Conservation (phyloP, 169 alveolate species). For the Plasmodium blacklocki region DNA sequence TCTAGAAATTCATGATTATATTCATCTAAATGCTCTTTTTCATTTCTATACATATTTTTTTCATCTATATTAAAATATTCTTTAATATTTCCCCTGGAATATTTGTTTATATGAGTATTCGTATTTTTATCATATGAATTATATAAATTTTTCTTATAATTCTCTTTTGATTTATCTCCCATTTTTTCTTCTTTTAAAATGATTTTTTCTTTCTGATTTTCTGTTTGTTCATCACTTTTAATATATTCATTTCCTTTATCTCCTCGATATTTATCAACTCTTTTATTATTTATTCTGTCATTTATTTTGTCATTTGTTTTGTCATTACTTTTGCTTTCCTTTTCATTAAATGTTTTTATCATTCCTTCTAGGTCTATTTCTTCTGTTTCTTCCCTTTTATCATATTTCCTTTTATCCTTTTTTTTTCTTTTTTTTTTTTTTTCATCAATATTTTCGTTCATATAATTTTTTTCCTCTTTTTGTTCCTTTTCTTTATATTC, state of each 20-base stretch:
- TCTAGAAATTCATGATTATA: slow-evolving; percentile 28
- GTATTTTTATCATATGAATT: not conserved
- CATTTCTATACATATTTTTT: not conserved
- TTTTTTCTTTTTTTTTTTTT: not conserved
- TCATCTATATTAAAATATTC: not conserved
- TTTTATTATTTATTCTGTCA: not conserved
- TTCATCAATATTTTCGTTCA: not conserved
- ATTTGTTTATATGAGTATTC: slow-evolving; percentile 7
- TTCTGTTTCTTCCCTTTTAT: not conserved
- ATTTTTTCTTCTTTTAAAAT: not conserved
- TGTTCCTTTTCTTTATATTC: not conserved
- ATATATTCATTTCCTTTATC: slow-evolving; percentile 1
- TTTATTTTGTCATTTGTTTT: not conserved
- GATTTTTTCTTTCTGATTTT: not conserved
- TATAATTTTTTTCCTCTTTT: slow-evolving; percentile 11
- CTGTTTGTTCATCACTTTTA: not conserved
- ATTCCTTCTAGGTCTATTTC: not conserved
- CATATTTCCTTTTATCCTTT: not conserved
- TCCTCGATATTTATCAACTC: not conserved
- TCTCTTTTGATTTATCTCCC: not conserved
- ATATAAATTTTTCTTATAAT: no score
- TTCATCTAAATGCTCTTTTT: slow-evolving; percentile 16
- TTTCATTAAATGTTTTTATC: not conserved
- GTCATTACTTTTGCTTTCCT: not conserved
- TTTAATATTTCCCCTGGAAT: not conserved